Evolutionary conservation across 495 filamentous ascomycete species (phyloP), one percentile per base, ranked within the genome.

Genomic region (Neurospora pannonica): DNA sequence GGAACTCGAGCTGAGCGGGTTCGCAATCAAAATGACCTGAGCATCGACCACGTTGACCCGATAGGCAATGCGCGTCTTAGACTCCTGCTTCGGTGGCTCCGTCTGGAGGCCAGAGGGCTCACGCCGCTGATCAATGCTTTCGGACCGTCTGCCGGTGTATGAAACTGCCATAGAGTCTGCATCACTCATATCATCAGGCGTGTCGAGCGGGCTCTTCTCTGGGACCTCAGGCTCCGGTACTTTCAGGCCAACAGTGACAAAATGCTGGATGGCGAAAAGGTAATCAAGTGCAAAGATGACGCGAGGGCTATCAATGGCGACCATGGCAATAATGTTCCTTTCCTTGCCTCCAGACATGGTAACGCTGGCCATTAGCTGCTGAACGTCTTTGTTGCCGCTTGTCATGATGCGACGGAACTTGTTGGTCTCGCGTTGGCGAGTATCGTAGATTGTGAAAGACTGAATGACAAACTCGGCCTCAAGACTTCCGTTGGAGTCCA

Each of bases 371-470:
- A 99, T 98, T 79, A 98, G 97, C 83, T 98, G 96, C 79, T 97
- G 93, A 11, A 96, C 94, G 71, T 92, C 91, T 75, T 93, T 93
- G 80, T 98, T 98, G 78, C 94, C 93, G 76, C 97, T 90, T 31
- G 95, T 95, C 96, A 99, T 98, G 82, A 98, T 97, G 81, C 97
- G 97, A 60, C 93, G 89, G 87, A 95, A 99, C 81, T 97, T 97
- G 82, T 97, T 98, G 9, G 90, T 93, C 75, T 96, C 94, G 67
- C 89, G 86, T 37, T 88, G 90, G 70, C 96, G 90, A 75, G 92
- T 98, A 79, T 99, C 96, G 69, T 91, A 89, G 76, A 98, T 97
- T 0, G 95, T 97, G 80, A 99, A 97, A 0, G 96, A 96, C 74
- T 97, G 92, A 36, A 98, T 93, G 70, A 97, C 85, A 34, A 99